Percentiles rank a stretch among this genome's conserved stretches.
phyloP scores from a whole-genome alignment of 371 early-diverging fungal species.

The Synchytrium microbalum region DNA sequence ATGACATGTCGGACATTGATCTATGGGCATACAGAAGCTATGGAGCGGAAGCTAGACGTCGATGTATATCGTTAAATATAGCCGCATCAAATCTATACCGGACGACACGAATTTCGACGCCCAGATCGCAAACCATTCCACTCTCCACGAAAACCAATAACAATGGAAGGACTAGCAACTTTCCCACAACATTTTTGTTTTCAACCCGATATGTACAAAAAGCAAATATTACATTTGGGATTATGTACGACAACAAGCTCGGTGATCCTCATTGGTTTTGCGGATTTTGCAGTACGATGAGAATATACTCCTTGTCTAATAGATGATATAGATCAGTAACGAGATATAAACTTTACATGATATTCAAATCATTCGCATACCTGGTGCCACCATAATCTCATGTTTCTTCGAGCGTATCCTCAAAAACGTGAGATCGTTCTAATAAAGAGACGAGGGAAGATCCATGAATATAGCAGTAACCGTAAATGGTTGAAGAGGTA shows the following conservation, averaged over 20 bases:
- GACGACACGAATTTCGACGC: too few species aligned
- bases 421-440: constrained; percentile 89
- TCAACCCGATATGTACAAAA: neutral
- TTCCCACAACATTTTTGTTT: too few species aligned
- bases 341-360: neutral
- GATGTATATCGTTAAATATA: too few species aligned
- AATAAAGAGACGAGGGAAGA: neutral
- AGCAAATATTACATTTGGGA: too few species aligned
- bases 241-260: neutral
- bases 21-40: too few species aligned
- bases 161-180: too few species aligned
- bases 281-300: constrained; percentile 84
- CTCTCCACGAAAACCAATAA: too few species aligned
- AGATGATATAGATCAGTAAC: neutral
- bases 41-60: too few species aligned
- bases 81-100: too few species aligned
- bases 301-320: constrained; percentile 75
- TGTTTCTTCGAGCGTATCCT: constrained; percentile 87
- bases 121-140: too few species aligned
- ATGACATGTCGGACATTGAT: too few species aligned
- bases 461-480: too few species aligned
- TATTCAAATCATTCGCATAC: constrained; percentile 31
- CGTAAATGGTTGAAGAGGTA: neutral
- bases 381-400: constrained; percentile 91
- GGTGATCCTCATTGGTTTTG: constrained; percentile 18